These are phyloP conservation scores for Ceraceosorus guamensis DNA, from an alignment of 1,284 basidiomycete species.

Conservation along the genomic window DNA sequence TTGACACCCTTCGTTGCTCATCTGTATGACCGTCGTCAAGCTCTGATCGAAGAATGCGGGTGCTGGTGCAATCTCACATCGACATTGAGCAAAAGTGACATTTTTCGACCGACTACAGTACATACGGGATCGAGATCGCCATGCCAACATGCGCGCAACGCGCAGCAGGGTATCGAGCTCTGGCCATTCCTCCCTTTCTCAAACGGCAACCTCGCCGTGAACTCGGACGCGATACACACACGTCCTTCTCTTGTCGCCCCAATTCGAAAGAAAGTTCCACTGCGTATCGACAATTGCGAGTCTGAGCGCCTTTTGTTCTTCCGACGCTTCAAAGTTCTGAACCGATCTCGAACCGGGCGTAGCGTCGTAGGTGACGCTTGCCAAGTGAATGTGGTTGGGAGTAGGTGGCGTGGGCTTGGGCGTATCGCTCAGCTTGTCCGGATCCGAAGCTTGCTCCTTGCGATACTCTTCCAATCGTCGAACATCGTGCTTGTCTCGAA, in stretches of 20 bases:
- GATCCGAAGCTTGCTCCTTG: slow-evolving; percentile 47
- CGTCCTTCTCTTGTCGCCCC: slow-evolving; percentile 73
- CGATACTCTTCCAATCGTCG: slow-evolving; percentile 51
- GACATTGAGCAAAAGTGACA: too few relatives aligned
- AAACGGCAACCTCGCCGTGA: slow-evolving; percentile 16
- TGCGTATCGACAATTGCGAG: slow-evolving; percentile 75
- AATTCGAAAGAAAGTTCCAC: slow-evolving; percentile 72
- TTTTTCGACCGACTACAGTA: too few relatives aligned
- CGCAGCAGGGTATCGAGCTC: too few relatives aligned
- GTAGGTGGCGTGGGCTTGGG: slow-evolving; percentile 52
- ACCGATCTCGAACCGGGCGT: slow-evolving; percentile 53
- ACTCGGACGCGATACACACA: slow-evolving; percentile 82
- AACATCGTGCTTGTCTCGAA: slow-evolving; percentile 62
- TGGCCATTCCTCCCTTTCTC: too few relatives aligned
- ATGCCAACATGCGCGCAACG: too few relatives aligned
- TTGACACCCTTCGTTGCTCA: too few relatives aligned
- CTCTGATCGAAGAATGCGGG: too few relatives aligned
- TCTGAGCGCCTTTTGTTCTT: slow-evolving; percentile 61
- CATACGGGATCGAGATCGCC: too few relatives aligned
- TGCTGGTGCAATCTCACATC: too few relatives aligned
- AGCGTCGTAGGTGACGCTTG: slow-evolving; percentile 72
- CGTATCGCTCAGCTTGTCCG: slow-evolving; percentile 26
- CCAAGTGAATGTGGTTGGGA: slow-evolving; percentile 64
- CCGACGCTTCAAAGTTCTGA: slow-evolving; percentile 74
- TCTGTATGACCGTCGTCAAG: too few relatives aligned